phyloP scores from a whole-genome alignment of 2,329 filamentous ascomycete species.

The Fusarium gaditjirri region DNA sequence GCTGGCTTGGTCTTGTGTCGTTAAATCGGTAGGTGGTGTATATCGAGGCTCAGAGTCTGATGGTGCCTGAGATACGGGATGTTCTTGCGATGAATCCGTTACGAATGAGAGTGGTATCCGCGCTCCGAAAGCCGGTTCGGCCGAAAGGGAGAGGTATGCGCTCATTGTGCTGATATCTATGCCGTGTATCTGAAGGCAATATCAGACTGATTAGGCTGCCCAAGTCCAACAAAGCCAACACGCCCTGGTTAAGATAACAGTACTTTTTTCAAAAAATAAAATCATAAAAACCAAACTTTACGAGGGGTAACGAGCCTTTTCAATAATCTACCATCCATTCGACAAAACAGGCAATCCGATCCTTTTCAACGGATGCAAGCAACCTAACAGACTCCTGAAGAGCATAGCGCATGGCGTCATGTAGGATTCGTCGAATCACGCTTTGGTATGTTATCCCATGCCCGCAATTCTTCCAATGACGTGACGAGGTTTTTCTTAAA shows the following conservation, averaged over 20 bases:
- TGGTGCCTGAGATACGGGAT: neutral
- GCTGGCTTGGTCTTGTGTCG: slow-evolving; percentile 6
- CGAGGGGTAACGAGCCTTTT: slow-evolving; percentile 4
- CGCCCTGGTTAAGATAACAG: neutral
- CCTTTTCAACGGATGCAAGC: slow-evolving; percentile 18
- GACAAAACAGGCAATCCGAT: slow-evolving; percentile 15
- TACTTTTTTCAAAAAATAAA: rapidly evolving
- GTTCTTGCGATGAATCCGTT: neutral
- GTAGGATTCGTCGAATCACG: slow-evolving; percentile 33
- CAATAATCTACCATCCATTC: neutral
- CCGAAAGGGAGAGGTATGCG: slow-evolving; percentile 29
- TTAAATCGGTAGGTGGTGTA: neutral
- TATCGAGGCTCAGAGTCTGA: slow-evolving; percentile 12
- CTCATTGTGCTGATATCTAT: slow-evolving; percentile 16
- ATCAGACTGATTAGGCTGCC: too few species aligned
- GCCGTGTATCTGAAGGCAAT: neutral
- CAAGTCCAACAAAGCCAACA: neutral
- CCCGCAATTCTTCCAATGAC: slow-evolving; percentile 35
- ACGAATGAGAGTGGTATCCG: neutral
- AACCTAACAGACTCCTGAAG: neutral
- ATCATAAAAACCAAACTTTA: neutral
- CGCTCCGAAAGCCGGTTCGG: slow-evolving; percentile 19
- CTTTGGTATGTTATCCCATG: slow-evolving; percentile 22
- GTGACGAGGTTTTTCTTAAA: slow-evolving; percentile 23
- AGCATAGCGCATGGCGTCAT: slow-evolving; percentile 40